Evolutionary conservation across 305 asterid species (phyloP).

Genomic region (Withania somnifera): DNA sequence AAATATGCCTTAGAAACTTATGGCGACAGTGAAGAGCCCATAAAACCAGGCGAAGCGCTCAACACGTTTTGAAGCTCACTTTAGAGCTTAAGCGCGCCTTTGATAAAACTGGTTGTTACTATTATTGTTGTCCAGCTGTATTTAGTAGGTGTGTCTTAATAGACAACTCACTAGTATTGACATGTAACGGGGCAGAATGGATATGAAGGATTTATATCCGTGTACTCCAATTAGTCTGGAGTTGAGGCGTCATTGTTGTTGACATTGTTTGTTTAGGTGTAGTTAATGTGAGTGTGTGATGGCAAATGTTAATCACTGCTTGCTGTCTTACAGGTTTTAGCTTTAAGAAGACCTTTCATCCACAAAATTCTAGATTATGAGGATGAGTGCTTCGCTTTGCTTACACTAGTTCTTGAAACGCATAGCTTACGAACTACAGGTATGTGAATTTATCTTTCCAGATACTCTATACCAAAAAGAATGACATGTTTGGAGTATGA

Average conservation of each 20-base stretch:
- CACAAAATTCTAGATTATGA: conserved; percentile 89
- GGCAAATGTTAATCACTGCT: background rate
- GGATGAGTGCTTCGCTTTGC: conserved; percentile 84
- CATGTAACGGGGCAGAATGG: background rate
- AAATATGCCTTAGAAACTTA: too few relatives aligned
- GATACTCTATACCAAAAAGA: background rate
- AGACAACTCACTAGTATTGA: background rate
- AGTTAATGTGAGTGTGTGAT: background rate
- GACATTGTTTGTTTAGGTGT: background rate
- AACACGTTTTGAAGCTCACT: too few relatives aligned
- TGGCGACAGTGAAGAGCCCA: too few relatives aligned
- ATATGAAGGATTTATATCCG: background rate
- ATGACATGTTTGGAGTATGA: background rate
- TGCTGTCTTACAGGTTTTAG: conserved; percentile 53
- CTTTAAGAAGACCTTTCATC: conserved; percentile 77
- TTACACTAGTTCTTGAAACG: conserved; percentile 86
- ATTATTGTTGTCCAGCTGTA: background rate
- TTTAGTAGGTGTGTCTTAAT: background rate
- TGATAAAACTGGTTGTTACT: too few relatives aligned
- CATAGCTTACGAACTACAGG: conserved; percentile 92
- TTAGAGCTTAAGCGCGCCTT: too few relatives aligned
- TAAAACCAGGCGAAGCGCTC: too few relatives aligned
- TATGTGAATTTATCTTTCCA: conserved; percentile 4
- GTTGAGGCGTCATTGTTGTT: background rate
- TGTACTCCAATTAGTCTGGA: background rate